A percentile compares a stretch with the other conserved stretches of the same genome.
Conservation (phyloP, 495 filamentous ascomycete species). For the Jackrogersella multiformis region DNA sequence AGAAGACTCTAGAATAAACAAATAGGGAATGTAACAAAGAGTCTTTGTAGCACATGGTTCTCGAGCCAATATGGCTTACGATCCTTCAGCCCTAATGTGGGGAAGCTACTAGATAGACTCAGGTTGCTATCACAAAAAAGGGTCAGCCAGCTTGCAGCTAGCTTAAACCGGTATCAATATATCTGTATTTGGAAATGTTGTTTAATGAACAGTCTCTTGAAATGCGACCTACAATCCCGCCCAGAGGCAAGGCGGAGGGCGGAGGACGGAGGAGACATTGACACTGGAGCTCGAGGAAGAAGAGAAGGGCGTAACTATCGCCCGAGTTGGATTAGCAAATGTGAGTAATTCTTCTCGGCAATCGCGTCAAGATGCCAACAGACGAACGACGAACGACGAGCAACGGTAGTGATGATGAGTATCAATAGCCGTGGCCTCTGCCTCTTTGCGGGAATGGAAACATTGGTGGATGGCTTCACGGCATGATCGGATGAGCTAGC, state of each 20-base stretch:
- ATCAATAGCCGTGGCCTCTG: background rate
- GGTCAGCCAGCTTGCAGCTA: slow-evolving; percentile 24
- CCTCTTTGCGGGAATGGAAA: slow-evolving; percentile 2
- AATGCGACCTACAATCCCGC: background rate
- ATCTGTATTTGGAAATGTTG: slow-evolving; percentile 2
- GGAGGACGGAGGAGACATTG: slow-evolving; percentile 4
- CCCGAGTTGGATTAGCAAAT: slow-evolving; percentile 25
- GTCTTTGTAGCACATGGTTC: slow-evolving; percentile 27
- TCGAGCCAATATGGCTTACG: slow-evolving; percentile 33
- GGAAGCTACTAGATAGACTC: slow-evolving; percentile 29
- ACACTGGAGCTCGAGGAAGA: slow-evolving; percentile 15
- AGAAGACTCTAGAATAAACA: slow-evolving; percentile 21
- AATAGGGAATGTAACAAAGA: slow-evolving; percentile 17
- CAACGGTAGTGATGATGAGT: slow-evolving; percentile 1
- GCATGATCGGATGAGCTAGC: slow-evolving; percentile 42
- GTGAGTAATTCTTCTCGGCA: slow-evolving; percentile 21
- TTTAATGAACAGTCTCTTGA: background rate
- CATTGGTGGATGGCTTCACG: slow-evolving; percentile 29
- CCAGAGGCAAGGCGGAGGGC: background rate
- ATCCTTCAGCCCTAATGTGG: slow-evolving; percentile 40
- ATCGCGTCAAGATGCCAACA: slow-evolving; percentile 18
- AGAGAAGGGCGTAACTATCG: slow-evolving; percentile 17
- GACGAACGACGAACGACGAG: too few species aligned
- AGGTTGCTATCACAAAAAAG: slow-evolving; percentile 24
- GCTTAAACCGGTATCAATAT: slow-evolving; percentile 9